Conservation (phyloP, 345 rosid genomes). For the Camelina hispida region DNA sequence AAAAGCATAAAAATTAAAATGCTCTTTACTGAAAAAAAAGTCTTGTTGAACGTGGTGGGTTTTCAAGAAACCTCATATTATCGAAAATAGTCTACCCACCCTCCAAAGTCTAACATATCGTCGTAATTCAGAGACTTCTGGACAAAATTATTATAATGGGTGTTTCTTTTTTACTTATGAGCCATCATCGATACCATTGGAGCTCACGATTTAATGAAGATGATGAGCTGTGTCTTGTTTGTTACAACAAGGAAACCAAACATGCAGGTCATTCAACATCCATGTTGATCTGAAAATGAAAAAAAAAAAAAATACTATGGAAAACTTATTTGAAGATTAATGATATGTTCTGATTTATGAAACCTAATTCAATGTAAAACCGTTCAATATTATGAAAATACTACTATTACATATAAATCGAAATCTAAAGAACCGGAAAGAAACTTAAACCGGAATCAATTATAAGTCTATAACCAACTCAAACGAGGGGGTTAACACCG, state of each 20-base stretch:
- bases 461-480: no score
- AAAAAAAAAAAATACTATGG: not conserved
- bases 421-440: not conserved
- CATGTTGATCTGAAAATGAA: not conserved
- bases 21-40: not conserved
- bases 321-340: not conserved
- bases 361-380: not conserved
- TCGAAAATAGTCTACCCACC: no score
- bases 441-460: not conserved
- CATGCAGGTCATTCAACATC: not conserved
- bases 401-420: not conserved
- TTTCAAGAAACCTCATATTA: constrained; percentile 4
- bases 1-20: not conserved
- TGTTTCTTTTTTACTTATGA: not conserved
- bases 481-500: not conserved
- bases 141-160: no score
- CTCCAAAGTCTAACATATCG: not conserved
- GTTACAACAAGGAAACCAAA: not conserved
- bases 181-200: not conserved
- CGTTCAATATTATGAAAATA: not conserved
- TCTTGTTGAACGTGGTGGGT: not conserved
- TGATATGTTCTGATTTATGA: not conserved
- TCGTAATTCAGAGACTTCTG: not conserved
- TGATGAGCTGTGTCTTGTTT: not conserved
- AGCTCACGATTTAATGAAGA: not conserved